Base-by-base conservation (phyloP, 371 early-diverging fungal genomes). In the Umbelopsis sp. region DNA sequence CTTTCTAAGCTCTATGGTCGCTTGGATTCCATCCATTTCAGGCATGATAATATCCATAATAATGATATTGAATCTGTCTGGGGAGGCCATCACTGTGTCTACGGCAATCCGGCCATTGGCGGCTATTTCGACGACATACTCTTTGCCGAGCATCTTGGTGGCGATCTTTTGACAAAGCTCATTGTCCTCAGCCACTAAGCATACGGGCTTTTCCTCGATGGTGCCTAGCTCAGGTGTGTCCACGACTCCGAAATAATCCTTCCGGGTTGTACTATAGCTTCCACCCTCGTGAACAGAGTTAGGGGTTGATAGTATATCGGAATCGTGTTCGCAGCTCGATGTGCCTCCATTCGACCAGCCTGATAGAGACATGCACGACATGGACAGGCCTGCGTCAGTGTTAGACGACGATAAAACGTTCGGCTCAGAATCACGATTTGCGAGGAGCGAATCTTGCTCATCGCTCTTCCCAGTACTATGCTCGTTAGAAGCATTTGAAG, bases 11-110 rank as follows among this genome's bases (percentile, higher is more conserved):
- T 57, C 57, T 14, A 57, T 57, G 1, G 57, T 57, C 1, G 57
- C 57, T 35, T 57, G 57, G n/a, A 57, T 29, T 8, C 57, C 57
- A 57, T 57, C 35, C 57, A 57, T 57, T 35, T 57, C 57, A 12
- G 57, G 57, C 57, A 57, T 57, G 7, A 57, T 57, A 18, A 57
- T 57, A 35, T 57, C 57, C 57, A 57, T 57, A 5, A 57, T 35
- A 35, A 57, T 57, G 35, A 57, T 57, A 18, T 32, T 57, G 35
- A 57, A 57, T 37, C 57, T 29, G 18, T 57, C 57, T 35, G 57
- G 57, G 5, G 57, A 10, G 5, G 57, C 57, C 57, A 57, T 57
- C 18, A 57, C 35, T 5, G 57, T 57, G n/a, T 57, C 57, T 1
- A 57, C 57, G 14, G 57, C 57, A 35, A 57, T 57, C 9, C 18